Base-by-base conservation (phyloP, 441 rosid species). In the Adansonia rubrostipa region DNA sequence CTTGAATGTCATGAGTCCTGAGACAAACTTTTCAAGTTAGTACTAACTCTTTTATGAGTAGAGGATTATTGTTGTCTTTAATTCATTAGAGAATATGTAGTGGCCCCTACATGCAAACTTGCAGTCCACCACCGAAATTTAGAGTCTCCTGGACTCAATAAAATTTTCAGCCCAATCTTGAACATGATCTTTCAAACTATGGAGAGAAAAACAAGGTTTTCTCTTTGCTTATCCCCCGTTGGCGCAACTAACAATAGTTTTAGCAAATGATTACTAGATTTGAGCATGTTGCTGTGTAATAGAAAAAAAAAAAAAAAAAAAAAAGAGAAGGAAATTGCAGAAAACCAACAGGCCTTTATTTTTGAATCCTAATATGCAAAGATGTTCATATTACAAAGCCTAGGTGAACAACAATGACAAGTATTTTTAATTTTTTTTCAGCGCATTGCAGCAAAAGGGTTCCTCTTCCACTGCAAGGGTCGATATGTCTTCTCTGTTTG, bases 401-500 rank as follows among this genome's bases (percentile, higher is more conserved):
- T 42, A 42, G 71, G 9, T 66, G 24, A 66, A 42, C 51, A 66
- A 42, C 51, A 66, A 66, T 17, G 44, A 42, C 44, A 70, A 45
- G 36, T 33, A 33, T 33, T 33, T 33, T 33, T 33, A 33, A 33
- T 33, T 15, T 68, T 69, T 48, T 44, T 58, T 82, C 78, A 89
- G 72, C 79, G 83, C 76, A 76, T 78, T 14, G 89, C 89, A 13
- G 88, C 91, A 17, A 91, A 80, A 3, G 82, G 85, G 81, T 85
- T 91, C 85, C 92, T 83, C 84, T 84, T 87, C 90, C 89, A 87
- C 63, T 75, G 82, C 42, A 85, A 88, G 77, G 79, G 82, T 10
- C 73, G 82, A 70, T 82, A 73, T 15, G 76, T 75, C 78, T 53
- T 80, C 77, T 81, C 65, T 13, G 24, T 84, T 54, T 82, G 79